Evolutionary conservation across 2,329 filamentous ascomycete species (phyloP).

Genomic region (Colletotrichum sojae): DNA sequence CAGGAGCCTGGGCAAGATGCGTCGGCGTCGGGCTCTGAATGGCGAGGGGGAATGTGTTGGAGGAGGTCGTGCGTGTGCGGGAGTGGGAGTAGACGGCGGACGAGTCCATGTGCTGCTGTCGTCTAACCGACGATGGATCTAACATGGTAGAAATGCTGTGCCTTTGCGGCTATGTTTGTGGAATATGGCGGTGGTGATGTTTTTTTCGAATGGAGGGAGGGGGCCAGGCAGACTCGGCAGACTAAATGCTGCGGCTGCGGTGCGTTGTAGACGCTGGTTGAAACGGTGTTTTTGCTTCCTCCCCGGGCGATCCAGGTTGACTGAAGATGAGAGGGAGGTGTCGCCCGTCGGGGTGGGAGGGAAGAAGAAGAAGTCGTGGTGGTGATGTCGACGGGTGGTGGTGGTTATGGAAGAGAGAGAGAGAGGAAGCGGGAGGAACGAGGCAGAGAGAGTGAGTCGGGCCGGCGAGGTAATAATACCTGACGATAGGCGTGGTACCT

Average conservation of each 20-base stretch:
- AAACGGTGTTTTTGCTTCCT: neutral
- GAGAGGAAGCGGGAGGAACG: neutral
- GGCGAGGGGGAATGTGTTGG: slow-evolving; percentile 62
- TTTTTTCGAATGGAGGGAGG: too few relatives aligned
- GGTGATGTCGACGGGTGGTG: slow-evolving; percentile 1
- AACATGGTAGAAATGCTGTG: slow-evolving; percentile 30
- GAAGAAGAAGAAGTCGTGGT: neutral
- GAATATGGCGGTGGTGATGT: neutral
- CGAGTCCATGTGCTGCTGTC: slow-evolving; percentile 42
- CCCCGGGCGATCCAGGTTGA: slow-evolving; percentile 11
- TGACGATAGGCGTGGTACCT: slow-evolving; percentile 15
- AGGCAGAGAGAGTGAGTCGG: neutral
- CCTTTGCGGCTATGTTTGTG: too few relatives aligned
- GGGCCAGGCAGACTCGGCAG: slow-evolving; percentile 6
- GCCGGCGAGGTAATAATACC: neutral
- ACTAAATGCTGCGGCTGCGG: slow-evolving; percentile 3
- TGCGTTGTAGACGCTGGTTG: neutral
- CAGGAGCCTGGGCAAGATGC: slow-evolving; percentile 52
- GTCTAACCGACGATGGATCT: slow-evolving; percentile 45
- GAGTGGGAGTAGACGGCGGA: slow-evolving; percentile 65
- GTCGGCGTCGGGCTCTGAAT: slow-evolving; percentile 49
- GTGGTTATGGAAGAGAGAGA: neutral
- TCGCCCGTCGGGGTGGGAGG: neutral
- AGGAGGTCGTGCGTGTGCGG: slow-evolving; percentile 70
- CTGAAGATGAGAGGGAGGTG: neutral